A percentile compares a stretch with the other conserved stretches of the same genome.
Conservation (phyloP, 768 basidiomycete genomes). For the Zangia roseola region DNA sequence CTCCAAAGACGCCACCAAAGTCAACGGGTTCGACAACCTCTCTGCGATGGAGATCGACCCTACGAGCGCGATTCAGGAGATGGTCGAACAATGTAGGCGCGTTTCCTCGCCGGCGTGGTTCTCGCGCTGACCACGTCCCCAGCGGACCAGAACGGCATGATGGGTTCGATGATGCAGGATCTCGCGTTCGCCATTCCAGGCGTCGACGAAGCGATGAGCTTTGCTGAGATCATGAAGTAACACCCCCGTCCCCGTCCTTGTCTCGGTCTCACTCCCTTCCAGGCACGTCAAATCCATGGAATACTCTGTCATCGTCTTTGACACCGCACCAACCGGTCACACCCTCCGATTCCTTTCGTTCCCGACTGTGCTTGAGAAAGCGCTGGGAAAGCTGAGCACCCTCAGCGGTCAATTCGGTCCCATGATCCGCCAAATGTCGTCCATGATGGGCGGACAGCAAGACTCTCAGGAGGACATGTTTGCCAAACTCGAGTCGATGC, state of each 20-base stretch:
- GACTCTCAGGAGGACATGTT: slow-evolving; percentile 98
- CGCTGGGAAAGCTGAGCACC: slow-evolving; percentile 88
- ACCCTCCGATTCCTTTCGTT: slow-evolving; percentile 99
- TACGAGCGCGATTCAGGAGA: slow-evolving; percentile 95
- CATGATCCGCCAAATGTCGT: slow-evolving; percentile 95
- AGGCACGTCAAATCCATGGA: slow-evolving; percentile 99
- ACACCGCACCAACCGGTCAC: slow-evolving; percentile 98
- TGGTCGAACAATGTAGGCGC: slow-evolving; percentile 90
- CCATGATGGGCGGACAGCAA: slow-evolving; percentile 92
- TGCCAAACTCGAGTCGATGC: slow-evolving; percentile 95
- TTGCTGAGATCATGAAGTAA: slow-evolving; percentile 99
- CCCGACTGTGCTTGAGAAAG: slow-evolving; percentile 96
- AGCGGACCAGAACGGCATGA: slow-evolving; percentile 91
- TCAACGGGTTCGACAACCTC: slow-evolving; percentile 96
- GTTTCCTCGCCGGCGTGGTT: not conserved
- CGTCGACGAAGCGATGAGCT: slow-evolving; percentile 99
- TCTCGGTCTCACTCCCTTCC: slow-evolving; percentile 2
- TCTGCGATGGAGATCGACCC: slow-evolving; percentile 99
- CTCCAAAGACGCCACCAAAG: slow-evolving; percentile 97
- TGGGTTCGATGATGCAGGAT: slow-evolving; percentile 99
- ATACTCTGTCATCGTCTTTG: slow-evolving; percentile 99
- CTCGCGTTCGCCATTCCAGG: slow-evolving; percentile 98
- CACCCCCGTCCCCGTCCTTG: too few relatives aligned
- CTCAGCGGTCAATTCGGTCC: slow-evolving; percentile 96
- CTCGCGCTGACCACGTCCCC: slow-evolving; percentile 4